Evolutionary conservation across 2,329 filamentous ascomycete species (phyloP).

Genomic region (Ophiobolus disseminans): DNA sequence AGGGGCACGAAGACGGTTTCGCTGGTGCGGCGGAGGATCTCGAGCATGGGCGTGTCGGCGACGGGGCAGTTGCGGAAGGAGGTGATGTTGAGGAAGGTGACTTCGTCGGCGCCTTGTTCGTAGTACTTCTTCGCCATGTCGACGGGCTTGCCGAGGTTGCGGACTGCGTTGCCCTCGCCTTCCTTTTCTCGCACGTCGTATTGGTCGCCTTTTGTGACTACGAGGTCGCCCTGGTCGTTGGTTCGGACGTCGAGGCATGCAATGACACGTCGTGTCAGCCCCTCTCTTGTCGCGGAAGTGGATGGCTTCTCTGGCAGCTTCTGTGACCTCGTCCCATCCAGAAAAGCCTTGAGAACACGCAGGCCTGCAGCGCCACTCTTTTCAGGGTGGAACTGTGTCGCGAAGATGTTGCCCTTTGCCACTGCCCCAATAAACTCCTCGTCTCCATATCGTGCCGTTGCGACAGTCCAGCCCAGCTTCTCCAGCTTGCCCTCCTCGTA

Average conservation of each 20-base stretch:
- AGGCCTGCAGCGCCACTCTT: conserved; percentile 93
- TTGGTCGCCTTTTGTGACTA: conserved; percentile 98
- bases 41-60: conserved; percentile 93
- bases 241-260: conserved; percentile 94
- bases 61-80: conserved; percentile 95
- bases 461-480: conserved; percentile 86
- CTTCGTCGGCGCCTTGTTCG: conserved; percentile 93
- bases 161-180: conserved; percentile 66
- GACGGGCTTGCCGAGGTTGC: conserved; percentile 95
- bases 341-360: conserved; percentile 82
- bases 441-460: conserved; percentile 83
- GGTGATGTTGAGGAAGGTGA: conserved; percentile 98
- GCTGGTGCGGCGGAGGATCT: conserved; percentile 84
- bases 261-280: conserved; percentile 90
- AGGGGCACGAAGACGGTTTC: conserved; percentile 94
- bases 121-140: conserved; percentile 95
- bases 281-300: conserved; percentile 58
- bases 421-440: conserved; percentile 94
- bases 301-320: conserved; percentile 56
- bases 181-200: conserved; percentile 96
- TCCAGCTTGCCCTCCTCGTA: conserved; percentile 79
- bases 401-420: conserved; percentile 82
- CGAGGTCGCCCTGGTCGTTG: conserved; percentile 92
- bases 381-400: conserved; percentile 96
- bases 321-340: conserved; percentile 71